Evolutionary conservation across 768 basidiomycete species (phyloP).

Genomic region (Pholiota molesta): DNA sequence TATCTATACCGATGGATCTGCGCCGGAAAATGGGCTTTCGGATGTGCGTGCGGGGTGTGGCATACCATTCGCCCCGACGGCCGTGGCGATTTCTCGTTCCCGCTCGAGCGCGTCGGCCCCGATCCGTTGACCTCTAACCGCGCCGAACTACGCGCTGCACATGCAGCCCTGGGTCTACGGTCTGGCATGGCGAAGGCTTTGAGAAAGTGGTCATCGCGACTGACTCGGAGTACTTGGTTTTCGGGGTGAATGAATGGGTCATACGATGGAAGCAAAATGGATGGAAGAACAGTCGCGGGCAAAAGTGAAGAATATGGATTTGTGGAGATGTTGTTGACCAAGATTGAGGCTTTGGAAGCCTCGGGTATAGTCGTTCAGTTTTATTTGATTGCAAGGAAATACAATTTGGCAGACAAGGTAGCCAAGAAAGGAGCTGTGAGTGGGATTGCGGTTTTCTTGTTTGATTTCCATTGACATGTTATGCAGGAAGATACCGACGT

Average conservation of each 20-base stretch:
- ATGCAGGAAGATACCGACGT: background rate
- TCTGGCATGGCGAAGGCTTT: constrained; percentile 13
- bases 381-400: constrained; percentile 8
- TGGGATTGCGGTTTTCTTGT: background rate
- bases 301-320: constrained; percentile 11
- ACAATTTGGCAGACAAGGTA: constrained; percentile 3
- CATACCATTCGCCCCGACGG: constrained; percentile 2
- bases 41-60: constrained; percentile 5
- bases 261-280: constrained; percentile 9
- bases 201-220: constrained; percentile 15
- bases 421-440: constrained; percentile 7
- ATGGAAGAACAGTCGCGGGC: constrained; percentile 10
- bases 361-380: constrained; percentile 5
- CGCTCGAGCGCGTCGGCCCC: constrained; percentile 1
- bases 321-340: constrained; percentile 8
- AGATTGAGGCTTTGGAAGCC: constrained; percentile 3
- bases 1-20: constrained; percentile 4
- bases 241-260: constrained; percentile 10
- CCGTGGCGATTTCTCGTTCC: background rate
- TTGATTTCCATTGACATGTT: background rate
- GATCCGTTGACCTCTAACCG: constrained; percentile 10
- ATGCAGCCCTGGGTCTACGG: constrained; percentile 3
- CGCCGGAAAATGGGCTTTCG: constrained; percentile 3
- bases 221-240: constrained; percentile 16
- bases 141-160: constrained; percentile 15